Base-by-base conservation (phyloP, 192 early-diverging fungal genomes). In the Coemansia sp. region DNA sequence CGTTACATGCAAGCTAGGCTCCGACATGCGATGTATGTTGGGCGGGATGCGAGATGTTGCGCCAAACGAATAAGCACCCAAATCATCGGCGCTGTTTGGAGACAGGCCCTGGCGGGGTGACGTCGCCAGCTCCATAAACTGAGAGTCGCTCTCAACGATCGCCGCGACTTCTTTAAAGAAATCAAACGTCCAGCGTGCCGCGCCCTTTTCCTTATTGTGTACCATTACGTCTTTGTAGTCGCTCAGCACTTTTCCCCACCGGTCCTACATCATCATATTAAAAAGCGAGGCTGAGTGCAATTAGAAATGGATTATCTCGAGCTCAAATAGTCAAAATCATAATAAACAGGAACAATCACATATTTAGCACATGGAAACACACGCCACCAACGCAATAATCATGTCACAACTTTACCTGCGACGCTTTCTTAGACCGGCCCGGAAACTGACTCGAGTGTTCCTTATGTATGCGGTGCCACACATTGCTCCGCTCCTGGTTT, bases 401-500 rank as follows among this genome's bases (percentile, higher is more conserved):
- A 6, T 5, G 26, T 28, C 7, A 60, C 71, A 26, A 26, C 25
- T 26, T 63, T 73, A 79, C 76, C 76, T 79, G 76, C 5, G 76
- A 79, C 3, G 78, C 78, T 60, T 81, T 81, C 24, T 81, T 81
- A 12, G 78, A 81, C 23, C 78, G 58, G 0, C 78, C 78, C 0
- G 78, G 78, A 47, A 81, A 81, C 66, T 72, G 73, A 46, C 66
- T 63, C 31, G 78, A 81, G 23, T 81, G 78, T 55, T 81, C 78
- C 49, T 81, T 74, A 51, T 81, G 78, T 26, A 81, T 75, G 21
- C 70, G 73, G 17, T 75, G 72, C 78, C 78, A 81, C 6, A 81
- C 73, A 23, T 70, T 81, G 69, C 78, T 81, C 0, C 78, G 73
- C 69, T 81, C 78, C 78, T 81, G 78, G 69, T 81, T 81, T 2